Evolutionary conservation across 495 filamentous ascomycete species (phyloP).

Genomic region (Stereocaulon alpinum): DNA sequence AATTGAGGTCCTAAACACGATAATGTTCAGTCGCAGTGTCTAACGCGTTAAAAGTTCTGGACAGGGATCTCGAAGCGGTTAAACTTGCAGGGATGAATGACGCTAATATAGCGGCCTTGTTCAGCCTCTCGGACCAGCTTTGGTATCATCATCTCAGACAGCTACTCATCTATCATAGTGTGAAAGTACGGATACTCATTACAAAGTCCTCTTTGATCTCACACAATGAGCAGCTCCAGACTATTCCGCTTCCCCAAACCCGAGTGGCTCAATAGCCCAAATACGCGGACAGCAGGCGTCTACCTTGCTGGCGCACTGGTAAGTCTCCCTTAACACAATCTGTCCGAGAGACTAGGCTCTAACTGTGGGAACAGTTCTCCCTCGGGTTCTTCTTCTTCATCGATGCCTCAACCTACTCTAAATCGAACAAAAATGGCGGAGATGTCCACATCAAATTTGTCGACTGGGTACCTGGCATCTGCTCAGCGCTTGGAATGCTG

Average conservation of each 20-base stretch:
- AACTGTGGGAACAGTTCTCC: constrained; percentile 58
- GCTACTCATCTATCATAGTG: neutral
- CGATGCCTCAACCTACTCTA: constrained; percentile 81
- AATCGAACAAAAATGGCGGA: constrained; percentile 65
- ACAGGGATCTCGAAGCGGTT: constrained; percentile 9
- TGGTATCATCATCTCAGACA: neutral
- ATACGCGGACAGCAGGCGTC: constrained; percentile 72
- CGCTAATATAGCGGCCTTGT: neutral
- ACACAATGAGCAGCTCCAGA: constrained; percentile 48
- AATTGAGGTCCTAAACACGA: neutral
- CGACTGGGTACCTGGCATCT: constrained; percentile 98
- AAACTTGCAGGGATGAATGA: neutral
- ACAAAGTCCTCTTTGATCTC: neutral
- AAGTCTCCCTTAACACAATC: constrained; percentile 27
- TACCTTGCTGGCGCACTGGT: constrained; percentile 82
- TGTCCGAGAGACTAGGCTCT: neutral
- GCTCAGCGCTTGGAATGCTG: constrained; percentile 87
- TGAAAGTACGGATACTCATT: neutral
- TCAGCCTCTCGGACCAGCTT: neutral
- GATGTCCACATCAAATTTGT: constrained; percentile 87
- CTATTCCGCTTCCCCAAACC: constrained; percentile 73
- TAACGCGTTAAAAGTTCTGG: neutral
- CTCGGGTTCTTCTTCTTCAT: constrained; percentile 94
- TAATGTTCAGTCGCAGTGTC: neutral
- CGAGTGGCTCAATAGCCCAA: constrained; percentile 82